Evolutionary conservation across 176 grass and related monocot species (phyloP), one percentile per base, ranked within the genome.

Genomic region (Alopecurus myosuroides): DNA sequence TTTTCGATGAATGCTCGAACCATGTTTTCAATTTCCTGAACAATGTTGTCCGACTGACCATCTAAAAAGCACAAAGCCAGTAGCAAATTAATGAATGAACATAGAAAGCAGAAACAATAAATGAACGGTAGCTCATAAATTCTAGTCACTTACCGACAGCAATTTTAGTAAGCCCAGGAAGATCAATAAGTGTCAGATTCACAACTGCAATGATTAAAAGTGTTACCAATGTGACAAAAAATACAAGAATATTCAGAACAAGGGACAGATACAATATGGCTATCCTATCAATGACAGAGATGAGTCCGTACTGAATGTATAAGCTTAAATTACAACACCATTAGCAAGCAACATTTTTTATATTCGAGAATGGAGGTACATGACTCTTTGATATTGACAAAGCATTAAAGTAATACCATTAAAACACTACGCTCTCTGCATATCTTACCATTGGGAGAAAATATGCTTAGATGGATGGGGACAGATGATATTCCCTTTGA

Each of bases 141-240:
- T 63, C 37, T 44, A 75, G 58, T 76, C 39, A 89, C 90, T 90
- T 84, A 99, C 97, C 97, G 76, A 99, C 52, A 80, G 97, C 97
- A 79, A 99, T 86, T 88, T 99, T 99, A 67, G 97, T 99, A 77
- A 99, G 97, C 79, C 97, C 97, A 78, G 97, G 97, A 89, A 99
- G 97, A 94, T 99, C 97, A 66, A 99, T 55, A 65, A 99, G 97
- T 57, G 97, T 99, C 88, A 99, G 66, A 70, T 99, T 99, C 82
- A 99, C 97, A 89, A 99, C 97, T 99, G 97, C 81, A 82, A 83
- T 56, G 57, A 39, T 89, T 68, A 62, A 76, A 82, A 67, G 40
- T 55, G 35, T 94, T 86, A 94, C 1, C 1, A 30, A 63, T 31
- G 62, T 9, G 14, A 33, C 44, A 50, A 19, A 48, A 74, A 60